Conservation (phyloP, 2,329 filamentous ascomycete species). For the Tolypocladium ophioglossoides region DNA sequence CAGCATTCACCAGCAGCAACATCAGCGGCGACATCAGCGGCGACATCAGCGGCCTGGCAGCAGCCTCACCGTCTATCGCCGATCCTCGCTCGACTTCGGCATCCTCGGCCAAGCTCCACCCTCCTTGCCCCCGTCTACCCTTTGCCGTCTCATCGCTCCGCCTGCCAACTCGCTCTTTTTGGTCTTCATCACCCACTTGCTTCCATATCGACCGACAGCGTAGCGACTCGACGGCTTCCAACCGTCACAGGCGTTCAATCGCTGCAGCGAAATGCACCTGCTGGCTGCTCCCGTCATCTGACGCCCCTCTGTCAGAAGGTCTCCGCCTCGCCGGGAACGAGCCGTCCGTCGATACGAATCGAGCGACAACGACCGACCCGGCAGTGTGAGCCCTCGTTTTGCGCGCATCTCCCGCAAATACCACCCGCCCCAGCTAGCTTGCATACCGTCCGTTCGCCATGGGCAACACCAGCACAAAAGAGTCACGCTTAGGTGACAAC, state of each 20-base stretch:
- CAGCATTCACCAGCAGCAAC: neutral
- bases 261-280: neutral
- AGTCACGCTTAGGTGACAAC: slow-evolving; percentile 21
- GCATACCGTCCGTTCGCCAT: slow-evolving; percentile 11
- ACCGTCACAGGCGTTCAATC: neutral
- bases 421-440: neutral
- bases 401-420: neutral
- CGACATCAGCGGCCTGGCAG: neutral
- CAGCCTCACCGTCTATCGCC: neutral
- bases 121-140: neutral
- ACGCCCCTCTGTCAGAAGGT: neutral
- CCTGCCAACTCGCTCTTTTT: neutral
- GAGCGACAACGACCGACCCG: neutral
- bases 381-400: neutral
- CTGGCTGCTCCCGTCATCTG: neutral
- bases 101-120: neutral
- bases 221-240: neutral
- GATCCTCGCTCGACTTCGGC: too few species aligned
- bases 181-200: neutral
- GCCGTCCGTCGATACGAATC: neutral
- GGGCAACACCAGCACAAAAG: slow-evolving; percentile 30
- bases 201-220: neutral
- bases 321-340: neutral
- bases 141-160: neutral
- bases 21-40: too few species aligned